These are phyloP conservation scores for Rubia occidens DNA, from an alignment of 305 asterid species.

Conservation along the genomic window DNA sequence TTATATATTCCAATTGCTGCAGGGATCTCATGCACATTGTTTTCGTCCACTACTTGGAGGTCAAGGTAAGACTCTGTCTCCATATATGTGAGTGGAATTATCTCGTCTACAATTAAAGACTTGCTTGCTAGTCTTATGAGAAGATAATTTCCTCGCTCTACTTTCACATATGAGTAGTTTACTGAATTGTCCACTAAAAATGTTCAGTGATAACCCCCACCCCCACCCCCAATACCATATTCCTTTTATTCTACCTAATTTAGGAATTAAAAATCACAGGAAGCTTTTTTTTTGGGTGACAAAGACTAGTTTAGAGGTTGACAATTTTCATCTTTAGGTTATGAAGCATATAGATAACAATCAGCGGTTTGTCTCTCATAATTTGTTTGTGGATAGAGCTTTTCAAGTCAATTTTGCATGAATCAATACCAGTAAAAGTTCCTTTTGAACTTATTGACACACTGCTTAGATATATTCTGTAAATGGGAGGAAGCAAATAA, in stretches of 20 bases:
- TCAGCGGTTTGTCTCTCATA: neutral
- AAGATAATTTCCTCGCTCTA: neutral
- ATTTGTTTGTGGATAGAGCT: neutral
- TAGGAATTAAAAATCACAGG: too few species aligned
- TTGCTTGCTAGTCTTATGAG: neutral
- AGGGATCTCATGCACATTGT: slow-evolving; percentile 98
- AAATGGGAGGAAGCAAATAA: neutral
- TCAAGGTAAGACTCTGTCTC: slow-evolving; percentile 51
- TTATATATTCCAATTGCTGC: slow-evolving; percentile 32
- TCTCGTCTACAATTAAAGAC: neutral
- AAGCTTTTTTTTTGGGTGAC: neutral
- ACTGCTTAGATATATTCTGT: neutral
- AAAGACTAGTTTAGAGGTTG: neutral
- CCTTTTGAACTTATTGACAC: neutral
- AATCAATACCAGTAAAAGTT: too few species aligned
- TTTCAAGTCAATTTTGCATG: neutral
- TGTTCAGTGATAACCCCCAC: too few species aligned
- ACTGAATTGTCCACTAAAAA: too few species aligned
- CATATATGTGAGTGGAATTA: neutral
- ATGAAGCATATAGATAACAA: neutral
- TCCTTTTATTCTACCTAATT: too few species aligned
- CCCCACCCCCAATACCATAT: too few species aligned
- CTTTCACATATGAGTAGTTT: neutral
- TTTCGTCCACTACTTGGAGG: slow-evolving; percentile 95
- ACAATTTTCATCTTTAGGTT: neutral